These are phyloP conservation scores for Keithomyces neogunnii DNA, from an alignment of 2,329 filamentous ascomycete genomes.

Conservation along the genomic window DNA sequence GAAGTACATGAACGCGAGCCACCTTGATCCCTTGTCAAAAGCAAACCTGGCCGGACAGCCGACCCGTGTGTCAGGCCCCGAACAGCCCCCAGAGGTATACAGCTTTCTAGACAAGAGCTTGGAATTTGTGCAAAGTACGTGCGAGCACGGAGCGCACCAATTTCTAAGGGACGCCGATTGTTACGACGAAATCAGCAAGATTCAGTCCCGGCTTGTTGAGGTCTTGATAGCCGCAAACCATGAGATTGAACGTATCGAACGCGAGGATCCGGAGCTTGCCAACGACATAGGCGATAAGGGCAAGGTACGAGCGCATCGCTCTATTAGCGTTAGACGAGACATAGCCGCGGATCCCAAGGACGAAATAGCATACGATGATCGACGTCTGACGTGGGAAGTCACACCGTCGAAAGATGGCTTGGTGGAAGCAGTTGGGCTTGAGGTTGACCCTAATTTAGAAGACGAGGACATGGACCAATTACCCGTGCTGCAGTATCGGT, in stretches of 20 bases:
- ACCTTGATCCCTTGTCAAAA: conserved; percentile 20
- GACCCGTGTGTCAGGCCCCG: background rate
- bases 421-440: conserved; percentile 17
- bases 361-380: conserved; percentile 14
- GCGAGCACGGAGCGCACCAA: conserved; percentile 81
- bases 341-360: conserved; percentile 22
- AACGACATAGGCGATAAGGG: conserved; percentile 28
- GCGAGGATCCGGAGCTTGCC: conserved; percentile 40
- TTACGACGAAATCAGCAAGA: conserved; percentile 62
- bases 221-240: conserved; percentile 53
- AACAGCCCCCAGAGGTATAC: conserved; percentile 41
- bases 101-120: conserved; percentile 71
- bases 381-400: conserved; percentile 14
- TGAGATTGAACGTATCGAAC: conserved; percentile 48
- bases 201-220: conserved; percentile 55
- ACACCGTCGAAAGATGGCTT: conserved; percentile 5
- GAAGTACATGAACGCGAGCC: conserved; percentile 30
- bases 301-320: conserved; percentile 41
- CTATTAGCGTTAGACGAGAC: conserved; percentile 44
- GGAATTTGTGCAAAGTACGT: conserved; percentile 71
- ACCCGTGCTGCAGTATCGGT: conserved; percentile 33
- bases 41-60: conserved; percentile 11
- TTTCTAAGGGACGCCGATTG: conserved; percentile 85
- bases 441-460: conserved; percentile 26
- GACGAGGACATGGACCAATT: conserved; percentile 34